Evolutionary conservation across 2,329 filamentous ascomycete genomes (phyloP), one percentile per base, ranked within the genome.

Genomic region (Aureobasidium sp.): DNA sequence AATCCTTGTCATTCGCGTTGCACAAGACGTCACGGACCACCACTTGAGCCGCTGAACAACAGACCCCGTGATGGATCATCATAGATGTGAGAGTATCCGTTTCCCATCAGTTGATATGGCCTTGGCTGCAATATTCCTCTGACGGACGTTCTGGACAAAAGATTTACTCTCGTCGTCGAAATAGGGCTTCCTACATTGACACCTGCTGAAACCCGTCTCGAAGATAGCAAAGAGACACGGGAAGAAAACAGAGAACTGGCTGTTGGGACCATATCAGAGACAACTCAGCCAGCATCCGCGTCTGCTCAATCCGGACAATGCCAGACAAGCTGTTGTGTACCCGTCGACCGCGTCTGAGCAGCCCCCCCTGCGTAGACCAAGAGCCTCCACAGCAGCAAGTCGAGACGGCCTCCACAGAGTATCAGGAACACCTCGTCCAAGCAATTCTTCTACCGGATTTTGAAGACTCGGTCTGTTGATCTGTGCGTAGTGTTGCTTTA

Each of bases 401-500:
- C 56, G 53, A 57, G 40, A 58, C 54, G 42, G 22, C 42, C 7
- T 48, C 54, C 11, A 17, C n/a, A 17, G 24, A 33, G 39, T 9
- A 47, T 48, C 42, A 48, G 19, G 57, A 33, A 24, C 35, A 17
- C 1, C 12, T 57, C 40, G 53, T 40, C 57, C 57, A 60, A 50
- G 35, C 57, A 60, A 60, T 60, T 49, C 39, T 14, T 60, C 57
- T 60, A 49, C 57, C 57, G 24, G 45, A 60, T 50, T 60, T 40
- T 14, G 19, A 48, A 22, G 22, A 22, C 17, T 42, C 27, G 53
- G 24, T 45, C n/a, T 39, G 27, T 40, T 59, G 44, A 48, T 59
- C 56, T 60, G 57, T 60, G 57, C 57, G 35, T 31, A 60, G 39
- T 42, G 40, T 60, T 50, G 57, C 44, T 60, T 40, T 60, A 45